Percentiles rank a stretch among this genome's conserved stretches.
phyloP scores from a whole-genome alignment of 2,329 filamentous ascomycete species.

The Alternaria sp. region DNA sequence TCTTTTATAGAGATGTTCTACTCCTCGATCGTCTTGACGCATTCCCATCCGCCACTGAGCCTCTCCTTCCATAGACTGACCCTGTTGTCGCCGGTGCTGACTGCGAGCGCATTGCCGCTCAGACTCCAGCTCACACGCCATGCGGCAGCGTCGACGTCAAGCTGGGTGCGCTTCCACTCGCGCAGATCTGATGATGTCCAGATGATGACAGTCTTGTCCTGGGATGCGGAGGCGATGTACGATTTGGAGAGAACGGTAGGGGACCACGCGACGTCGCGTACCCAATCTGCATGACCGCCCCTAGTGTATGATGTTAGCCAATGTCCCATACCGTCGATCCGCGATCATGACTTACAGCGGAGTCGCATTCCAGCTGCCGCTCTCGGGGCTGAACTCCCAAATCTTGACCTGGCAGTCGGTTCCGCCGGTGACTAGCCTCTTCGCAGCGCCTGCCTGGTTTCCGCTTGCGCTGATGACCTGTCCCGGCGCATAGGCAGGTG shows the following conservation, averaged over 20 bases:
- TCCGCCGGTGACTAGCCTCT: slow-evolving; percentile 92
- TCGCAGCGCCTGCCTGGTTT: slow-evolving; percentile 61
- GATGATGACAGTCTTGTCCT: slow-evolving; percentile 97
- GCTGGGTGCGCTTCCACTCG: slow-evolving; percentile 83
- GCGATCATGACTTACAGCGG: slow-evolving; percentile 52
- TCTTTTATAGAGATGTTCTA: slow-evolving; percentile 46
- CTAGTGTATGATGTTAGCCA: slow-evolving; percentile 30
- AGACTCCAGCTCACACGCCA: slow-evolving; percentile 99
- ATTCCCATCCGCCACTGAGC: slow-evolving; percentile 94
- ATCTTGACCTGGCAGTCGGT: slow-evolving; percentile 94
- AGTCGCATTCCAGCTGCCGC: slow-evolving; percentile 59
- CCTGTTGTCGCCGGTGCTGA: slow-evolving; percentile 94
- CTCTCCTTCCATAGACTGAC: slow-evolving; percentile 99
- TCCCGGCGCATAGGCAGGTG: slow-evolving; percentile 82
- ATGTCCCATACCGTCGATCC: neutral
- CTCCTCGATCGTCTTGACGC: slow-evolving; percentile 95
- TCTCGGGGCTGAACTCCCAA: slow-evolving; percentile 74
- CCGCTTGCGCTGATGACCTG: slow-evolving; percentile 77
- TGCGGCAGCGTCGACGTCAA: slow-evolving; percentile 86
- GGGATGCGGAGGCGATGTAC: slow-evolving; percentile 93
- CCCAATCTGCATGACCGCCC: slow-evolving; percentile 95
- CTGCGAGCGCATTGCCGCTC: slow-evolving; percentile 93
- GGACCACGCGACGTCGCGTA: slow-evolving; percentile 95
- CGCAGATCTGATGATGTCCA: slow-evolving; percentile 70
- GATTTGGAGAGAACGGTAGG: slow-evolving; percentile 93